Conservation (phyloP, 306 rosid genomes). For the Corylus americana region DNA sequence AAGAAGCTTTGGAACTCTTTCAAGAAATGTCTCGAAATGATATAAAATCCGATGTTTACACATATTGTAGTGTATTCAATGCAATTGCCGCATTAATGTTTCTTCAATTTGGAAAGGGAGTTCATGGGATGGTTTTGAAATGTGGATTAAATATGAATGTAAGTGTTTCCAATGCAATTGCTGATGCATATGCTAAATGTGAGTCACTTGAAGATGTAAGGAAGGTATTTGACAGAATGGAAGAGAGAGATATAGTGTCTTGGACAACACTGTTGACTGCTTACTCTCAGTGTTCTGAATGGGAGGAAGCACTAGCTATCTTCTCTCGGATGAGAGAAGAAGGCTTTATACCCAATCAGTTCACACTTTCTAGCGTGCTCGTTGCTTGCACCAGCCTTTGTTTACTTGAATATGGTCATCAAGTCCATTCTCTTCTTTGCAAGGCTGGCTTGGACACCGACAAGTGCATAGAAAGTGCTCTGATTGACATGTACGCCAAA, state of each 20-base stretch:
- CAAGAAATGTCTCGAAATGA: constrained; percentile 51
- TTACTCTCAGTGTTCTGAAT: constrained; percentile 60
- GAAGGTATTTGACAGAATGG: constrained; percentile 52
- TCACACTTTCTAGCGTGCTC: constrained; percentile 64
- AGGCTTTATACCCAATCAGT: constrained; percentile 61
- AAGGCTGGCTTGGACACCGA: constrained; percentile 56
- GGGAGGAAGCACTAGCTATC: constrained; percentile 59
- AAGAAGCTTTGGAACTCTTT: constrained; percentile 59
- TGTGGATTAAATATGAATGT: constrained; percentile 38
- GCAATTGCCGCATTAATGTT: constrained; percentile 58
- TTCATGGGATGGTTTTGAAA: constrained; percentile 59
- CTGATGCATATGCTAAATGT: constrained; percentile 65
- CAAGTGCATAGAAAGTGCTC: constrained; percentile 65
- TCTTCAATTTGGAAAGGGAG: constrained; percentile 31
- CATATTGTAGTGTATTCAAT: constrained; percentile 66
- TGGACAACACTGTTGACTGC: constrained; percentile 75
- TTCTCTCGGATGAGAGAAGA: constrained; percentile 60
- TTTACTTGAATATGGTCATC: constrained; percentile 61
- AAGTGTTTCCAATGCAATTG: constrained; percentile 61
- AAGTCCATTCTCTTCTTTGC: constrained; percentile 62
- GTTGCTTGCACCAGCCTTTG: constrained; percentile 64
- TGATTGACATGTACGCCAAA: constrained; percentile 72
- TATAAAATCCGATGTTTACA: constrained; percentile 50
- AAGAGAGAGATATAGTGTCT: constrained; percentile 73
- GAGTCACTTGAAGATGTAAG: constrained; percentile 56